phyloP scores from a whole-genome alignment of 2,329 filamentous ascomycete genomes.

The Trichoderma gracile region DNA sequence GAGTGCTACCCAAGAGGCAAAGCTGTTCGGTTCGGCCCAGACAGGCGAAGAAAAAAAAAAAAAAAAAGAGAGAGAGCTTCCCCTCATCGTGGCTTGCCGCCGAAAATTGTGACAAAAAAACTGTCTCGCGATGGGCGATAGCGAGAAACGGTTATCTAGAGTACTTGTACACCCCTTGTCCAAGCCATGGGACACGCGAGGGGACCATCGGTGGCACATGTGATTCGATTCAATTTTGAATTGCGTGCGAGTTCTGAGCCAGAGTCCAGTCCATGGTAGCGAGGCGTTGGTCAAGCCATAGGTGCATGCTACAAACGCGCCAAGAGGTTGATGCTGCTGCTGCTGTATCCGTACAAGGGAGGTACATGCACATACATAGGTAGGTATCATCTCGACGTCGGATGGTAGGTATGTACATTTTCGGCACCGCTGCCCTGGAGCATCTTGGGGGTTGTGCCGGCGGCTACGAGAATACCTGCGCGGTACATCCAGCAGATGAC shows the following conservation, averaged over 20 bases:
- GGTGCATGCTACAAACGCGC: not conserved
- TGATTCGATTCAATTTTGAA: not conserved
- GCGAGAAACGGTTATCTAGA: too few relatives aligned
- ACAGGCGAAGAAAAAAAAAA: not conserved
- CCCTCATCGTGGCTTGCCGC: slow-evolving; percentile 6
- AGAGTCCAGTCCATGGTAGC: not conserved
- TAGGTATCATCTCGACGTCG: not conserved
- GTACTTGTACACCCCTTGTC: not conserved
- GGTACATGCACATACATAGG: too few relatives aligned
- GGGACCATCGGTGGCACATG: not conserved
- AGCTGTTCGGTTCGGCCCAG: not conserved
- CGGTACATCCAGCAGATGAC: not conserved
- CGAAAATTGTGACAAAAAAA: not conserved
- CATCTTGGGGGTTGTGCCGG: not conserved
- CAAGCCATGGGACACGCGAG: slow-evolving; percentile 1
- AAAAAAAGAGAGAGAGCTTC: not conserved
- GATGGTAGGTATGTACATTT: not conserved
- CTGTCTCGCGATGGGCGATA: not conserved
- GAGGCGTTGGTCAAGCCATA: slow-evolving; percentile 2
- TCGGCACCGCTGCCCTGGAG: not conserved
- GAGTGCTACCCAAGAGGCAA: too few relatives aligned
- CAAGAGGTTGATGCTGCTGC: not conserved
- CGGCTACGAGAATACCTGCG: slow-evolving; percentile 2
- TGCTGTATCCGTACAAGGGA: not conserved
- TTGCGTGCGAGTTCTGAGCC: not conserved